Evolutionary conservation across 2,329 filamentous ascomycete species (phyloP).

Genomic region (Phoma sp.): DNA sequence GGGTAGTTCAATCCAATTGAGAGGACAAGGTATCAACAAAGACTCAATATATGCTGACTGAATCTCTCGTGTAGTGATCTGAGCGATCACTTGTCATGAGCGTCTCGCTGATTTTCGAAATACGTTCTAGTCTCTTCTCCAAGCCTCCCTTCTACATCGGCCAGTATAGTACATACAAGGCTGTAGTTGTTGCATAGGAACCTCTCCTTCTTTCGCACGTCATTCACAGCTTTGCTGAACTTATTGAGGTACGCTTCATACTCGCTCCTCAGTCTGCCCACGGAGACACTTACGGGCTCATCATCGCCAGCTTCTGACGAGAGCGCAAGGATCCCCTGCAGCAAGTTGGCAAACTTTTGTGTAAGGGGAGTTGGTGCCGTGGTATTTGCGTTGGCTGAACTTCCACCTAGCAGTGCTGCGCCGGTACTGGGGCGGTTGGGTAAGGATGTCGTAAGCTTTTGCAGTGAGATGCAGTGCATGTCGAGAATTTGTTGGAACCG

Average conservation of each 20-base stretch:
- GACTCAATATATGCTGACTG: too few relatives aligned
- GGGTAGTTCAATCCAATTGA: not conserved
- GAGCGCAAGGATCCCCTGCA: slow-evolving; percentile 82
- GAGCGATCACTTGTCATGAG: slow-evolving; percentile 35
- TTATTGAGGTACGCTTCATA: slow-evolving; percentile 83
- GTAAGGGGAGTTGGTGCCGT: slow-evolving; percentile 90
- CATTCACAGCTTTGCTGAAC: slow-evolving; percentile 75
- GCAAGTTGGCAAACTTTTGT: slow-evolving; percentile 91
- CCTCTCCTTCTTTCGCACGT: slow-evolving; percentile 79
- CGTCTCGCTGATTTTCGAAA: slow-evolving; percentile 68
- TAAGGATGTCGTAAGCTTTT: slow-evolving; percentile 59
- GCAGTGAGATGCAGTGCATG: slow-evolving; percentile 86
- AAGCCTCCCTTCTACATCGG: slow-evolving; percentile 72
- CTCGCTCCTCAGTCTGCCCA: slow-evolving; percentile 78
- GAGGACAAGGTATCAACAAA: not conserved
- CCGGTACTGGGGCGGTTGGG: slow-evolving; percentile 44
- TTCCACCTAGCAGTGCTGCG: slow-evolving; percentile 46
- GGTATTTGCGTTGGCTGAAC: slow-evolving; percentile 60
- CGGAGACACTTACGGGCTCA: slow-evolving; percentile 84
- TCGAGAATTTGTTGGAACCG: slow-evolving; percentile 95
- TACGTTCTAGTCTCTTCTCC: slow-evolving; percentile 76
- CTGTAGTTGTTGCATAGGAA: slow-evolving; percentile 98
- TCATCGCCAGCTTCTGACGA: slow-evolving; percentile 93
- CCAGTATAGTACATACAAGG: slow-evolving; percentile 88
- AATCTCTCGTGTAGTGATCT: not conserved